Conservation (phyloP, 352 stramenopile species). For the Phytopythium delawarense region DNA sequence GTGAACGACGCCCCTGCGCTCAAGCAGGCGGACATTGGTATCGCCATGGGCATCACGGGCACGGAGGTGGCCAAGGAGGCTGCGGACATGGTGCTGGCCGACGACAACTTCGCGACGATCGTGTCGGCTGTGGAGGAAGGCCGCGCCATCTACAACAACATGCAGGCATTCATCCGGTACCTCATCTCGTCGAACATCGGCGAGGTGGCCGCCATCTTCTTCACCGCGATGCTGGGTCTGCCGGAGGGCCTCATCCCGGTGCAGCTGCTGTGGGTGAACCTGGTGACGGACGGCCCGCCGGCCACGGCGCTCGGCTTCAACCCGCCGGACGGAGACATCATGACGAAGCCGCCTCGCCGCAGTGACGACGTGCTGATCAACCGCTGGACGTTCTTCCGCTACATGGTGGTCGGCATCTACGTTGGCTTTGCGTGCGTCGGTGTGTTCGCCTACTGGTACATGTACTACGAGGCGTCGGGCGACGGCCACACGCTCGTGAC, state of each 20-base stretch:
- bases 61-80: constrained; percentile 98
- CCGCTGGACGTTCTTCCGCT: constrained; percentile 96
- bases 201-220: constrained; percentile 98
- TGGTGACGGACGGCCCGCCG: constrained; percentile 98
- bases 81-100: constrained; percentile 96
- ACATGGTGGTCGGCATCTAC: constrained; percentile 96
- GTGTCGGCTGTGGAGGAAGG: constrained; percentile 88
- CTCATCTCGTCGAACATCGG: constrained; percentile 99
- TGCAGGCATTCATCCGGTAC: constrained; percentile 99
- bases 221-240: constrained; percentile 94
- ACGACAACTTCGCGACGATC: constrained; percentile 99
- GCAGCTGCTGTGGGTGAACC: constrained; percentile 99
- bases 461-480: constrained; percentile 89
- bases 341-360: constrained; percentile 94
- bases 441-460: constrained; percentile 94
- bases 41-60: constrained; percentile 98
- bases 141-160: constrained; percentile 94
- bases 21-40: constrained; percentile 97
- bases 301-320: constrained; percentile 99
- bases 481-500: constrained; percentile 90
- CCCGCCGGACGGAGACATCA: constrained; percentile 96
- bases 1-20: constrained; percentile 99
- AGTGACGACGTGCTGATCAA: constrained; percentile 98
- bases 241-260: constrained; percentile 98
- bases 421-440: constrained; percentile 90